Conservation (phyloP, 2,329 filamentous ascomycete species). For the Keithomyces neogunnii region DNA sequence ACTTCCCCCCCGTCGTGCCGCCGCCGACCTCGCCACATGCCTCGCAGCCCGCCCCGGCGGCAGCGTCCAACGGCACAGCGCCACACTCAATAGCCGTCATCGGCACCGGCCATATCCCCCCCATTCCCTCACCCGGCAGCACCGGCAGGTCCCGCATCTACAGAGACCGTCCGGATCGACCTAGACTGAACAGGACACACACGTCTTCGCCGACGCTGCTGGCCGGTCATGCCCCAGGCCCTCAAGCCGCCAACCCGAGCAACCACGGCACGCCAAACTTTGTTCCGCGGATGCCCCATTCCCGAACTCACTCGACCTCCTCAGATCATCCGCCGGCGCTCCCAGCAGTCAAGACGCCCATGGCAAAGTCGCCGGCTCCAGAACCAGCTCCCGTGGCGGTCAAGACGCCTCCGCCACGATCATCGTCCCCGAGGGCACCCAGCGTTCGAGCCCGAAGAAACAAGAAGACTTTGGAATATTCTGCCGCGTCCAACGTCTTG, state of each 20-base stretch:
- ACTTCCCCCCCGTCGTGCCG: slow-evolving; percentile 64
- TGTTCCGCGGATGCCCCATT: slow-evolving; percentile 34
- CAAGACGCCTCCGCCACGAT: slow-evolving; percentile 42
- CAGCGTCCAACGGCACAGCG: slow-evolving; percentile 23
- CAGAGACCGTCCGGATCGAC: slow-evolving; percentile 48
- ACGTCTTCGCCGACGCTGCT: slow-evolving; percentile 70
- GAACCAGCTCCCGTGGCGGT: slow-evolving; percentile 33
- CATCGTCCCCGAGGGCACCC: slow-evolving; percentile 40
- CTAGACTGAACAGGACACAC: slow-evolving; percentile 59
- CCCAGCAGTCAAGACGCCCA: slow-evolving; percentile 39
- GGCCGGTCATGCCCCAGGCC: slow-evolving; percentile 20
- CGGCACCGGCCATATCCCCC: slow-evolving; percentile 69
- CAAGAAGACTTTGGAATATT: slow-evolving; percentile 41
- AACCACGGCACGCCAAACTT: slow-evolving; percentile 25
- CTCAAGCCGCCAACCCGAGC: slow-evolving; percentile 19
- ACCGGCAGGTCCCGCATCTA: slow-evolving; percentile 42
- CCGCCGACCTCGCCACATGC: slow-evolving; percentile 29
- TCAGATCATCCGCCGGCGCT: slow-evolving; percentile 40
- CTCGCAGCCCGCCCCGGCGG: slow-evolving; percentile 28
- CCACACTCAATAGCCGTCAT: slow-evolving; percentile 70
- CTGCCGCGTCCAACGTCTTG: slow-evolving; percentile 53
- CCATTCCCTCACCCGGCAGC: slow-evolving; percentile 75
- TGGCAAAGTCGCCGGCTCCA: slow-evolving; percentile 45
- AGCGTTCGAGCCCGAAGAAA: slow-evolving; percentile 39
- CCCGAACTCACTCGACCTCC: slow-evolving; percentile 50